These are phyloP conservation scores for Eragrostis tef DNA, from an alignment of 202 grass and related monocot genomes.

Conservation along the genomic window DNA sequence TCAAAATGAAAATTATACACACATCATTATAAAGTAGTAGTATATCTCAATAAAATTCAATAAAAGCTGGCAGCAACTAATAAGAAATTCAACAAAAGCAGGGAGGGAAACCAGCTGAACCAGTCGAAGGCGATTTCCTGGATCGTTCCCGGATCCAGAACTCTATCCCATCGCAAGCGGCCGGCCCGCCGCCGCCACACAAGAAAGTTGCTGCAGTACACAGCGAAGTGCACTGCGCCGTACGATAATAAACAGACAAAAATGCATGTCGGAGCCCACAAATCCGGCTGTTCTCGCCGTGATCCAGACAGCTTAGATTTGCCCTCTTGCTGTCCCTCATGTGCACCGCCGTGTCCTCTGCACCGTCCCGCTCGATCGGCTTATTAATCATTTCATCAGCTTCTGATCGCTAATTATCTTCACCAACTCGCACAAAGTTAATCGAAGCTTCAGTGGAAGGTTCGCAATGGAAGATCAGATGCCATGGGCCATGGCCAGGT, in stretches of 20 bases:
- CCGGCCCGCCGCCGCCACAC: neutral
- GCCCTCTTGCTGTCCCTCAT: conserved; percentile 38
- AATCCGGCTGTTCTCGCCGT: conserved; percentile 4
- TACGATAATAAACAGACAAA: neutral
- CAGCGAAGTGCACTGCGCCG: neutral
- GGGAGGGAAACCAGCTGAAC: neutral
- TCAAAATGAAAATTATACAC: too few species aligned
- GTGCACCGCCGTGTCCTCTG: conserved; percentile 42
- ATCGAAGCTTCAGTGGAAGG: conserved; percentile 47
- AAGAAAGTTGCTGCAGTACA: neutral
- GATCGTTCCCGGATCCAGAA: neutral
- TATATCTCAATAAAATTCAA: too few species aligned
- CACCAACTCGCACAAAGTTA: neutral
- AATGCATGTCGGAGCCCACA: conserved; percentile 26
- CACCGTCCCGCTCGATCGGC: neutral
- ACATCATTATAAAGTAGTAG: too few species aligned
- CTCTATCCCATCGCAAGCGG: neutral
- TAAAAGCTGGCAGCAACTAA: neutral
- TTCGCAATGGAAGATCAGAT: conserved; percentile 14
- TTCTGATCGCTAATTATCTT: neutral
- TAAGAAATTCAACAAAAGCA: neutral
- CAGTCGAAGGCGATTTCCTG: neutral
- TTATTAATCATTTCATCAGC: neutral
- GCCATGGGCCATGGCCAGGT: neutral
- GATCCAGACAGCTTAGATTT: conserved; percentile 44